Conservation (phyloP, 202 grass and related monocot species). For the Hordeum pubiflorum region DNA sequence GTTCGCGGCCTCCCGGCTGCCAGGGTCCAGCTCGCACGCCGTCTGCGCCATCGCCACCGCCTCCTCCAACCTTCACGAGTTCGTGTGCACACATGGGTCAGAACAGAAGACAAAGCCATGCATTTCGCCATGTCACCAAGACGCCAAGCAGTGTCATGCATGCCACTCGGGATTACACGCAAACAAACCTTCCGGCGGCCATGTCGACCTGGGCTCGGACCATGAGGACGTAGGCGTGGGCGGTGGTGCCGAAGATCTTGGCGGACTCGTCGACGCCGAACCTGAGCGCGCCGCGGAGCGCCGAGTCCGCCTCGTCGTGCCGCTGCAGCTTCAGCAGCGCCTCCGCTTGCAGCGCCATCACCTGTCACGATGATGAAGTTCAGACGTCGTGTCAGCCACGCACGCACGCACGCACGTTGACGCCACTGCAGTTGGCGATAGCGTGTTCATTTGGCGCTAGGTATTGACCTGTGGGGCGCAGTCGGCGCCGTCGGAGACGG, state of each 20-base stretch:
- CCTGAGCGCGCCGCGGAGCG: conserved; percentile 33
- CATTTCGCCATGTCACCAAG: too few species aligned
- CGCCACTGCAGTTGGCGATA: neutral
- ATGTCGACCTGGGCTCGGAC: conserved; percentile 70
- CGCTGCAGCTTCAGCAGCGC: conserved; percentile 67
- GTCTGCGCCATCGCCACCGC: conserved; percentile 48
- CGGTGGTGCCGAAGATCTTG: conserved; percentile 58
- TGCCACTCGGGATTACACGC: too few species aligned
- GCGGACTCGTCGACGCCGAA: conserved; percentile 61
- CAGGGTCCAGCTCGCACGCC: conserved; percentile 72
- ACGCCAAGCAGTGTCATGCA: too few species aligned
- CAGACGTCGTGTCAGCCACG: neutral
- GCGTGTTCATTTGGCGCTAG: neutral
- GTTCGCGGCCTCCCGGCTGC: conserved; percentile 56
- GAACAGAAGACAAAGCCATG: too few species aligned
- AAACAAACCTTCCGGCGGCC: conserved; percentile 57
- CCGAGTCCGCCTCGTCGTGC: conserved; percentile 70
- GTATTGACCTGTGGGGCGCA: conserved; percentile 57
- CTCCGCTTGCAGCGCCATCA: conserved; percentile 75
- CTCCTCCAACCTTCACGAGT: conserved; percentile 57
- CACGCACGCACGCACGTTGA: neutral
- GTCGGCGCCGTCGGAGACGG: conserved; percentile 68
- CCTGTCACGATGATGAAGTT: conserved; percentile 13
- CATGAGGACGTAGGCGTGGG: conserved; percentile 66
- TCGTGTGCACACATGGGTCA: too few species aligned